phyloP scores from a whole-genome alignment of 148 eudicot genomes.

The Rhododendron ovatum region DNA sequence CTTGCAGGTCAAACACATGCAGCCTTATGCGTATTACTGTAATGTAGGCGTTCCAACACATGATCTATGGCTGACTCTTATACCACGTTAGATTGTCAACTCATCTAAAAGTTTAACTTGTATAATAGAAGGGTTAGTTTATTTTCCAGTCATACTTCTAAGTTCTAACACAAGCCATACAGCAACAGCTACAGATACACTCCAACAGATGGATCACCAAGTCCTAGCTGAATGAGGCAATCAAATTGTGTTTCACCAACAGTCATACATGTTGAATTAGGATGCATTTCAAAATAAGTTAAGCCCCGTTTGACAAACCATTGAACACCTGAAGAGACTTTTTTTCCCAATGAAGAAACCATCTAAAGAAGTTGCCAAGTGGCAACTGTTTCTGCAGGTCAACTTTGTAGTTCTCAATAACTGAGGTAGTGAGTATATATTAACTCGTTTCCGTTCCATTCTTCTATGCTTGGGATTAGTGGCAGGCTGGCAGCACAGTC shows the following conservation, averaged over 20 bases:
- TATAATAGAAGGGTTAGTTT: not conserved
- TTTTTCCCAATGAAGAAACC: not conserved
- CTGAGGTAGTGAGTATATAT: not conserved
- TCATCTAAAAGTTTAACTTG: not conserved
- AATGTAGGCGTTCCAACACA: not conserved
- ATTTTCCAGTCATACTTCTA: not conserved
- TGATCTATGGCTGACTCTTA: not conserved
- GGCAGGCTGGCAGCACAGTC: not conserved
- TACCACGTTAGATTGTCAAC: not conserved
- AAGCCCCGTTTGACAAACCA: not conserved
- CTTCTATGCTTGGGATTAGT: not conserved
- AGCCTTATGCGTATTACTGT: not conserved
- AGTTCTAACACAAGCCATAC: not conserved
- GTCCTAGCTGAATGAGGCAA: not conserved
- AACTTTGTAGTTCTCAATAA: not conserved
- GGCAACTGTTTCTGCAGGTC: not conserved
- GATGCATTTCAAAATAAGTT: not conserved
- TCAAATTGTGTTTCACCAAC: not conserved
- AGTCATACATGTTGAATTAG: not conserved
- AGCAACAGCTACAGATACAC: not conserved
- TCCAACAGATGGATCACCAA: slow-evolving; percentile 2
- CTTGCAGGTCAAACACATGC: not conserved
- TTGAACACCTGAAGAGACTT: not conserved
- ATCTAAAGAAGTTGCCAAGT: not conserved
- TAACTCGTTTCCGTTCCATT: not conserved